phyloP scores from a whole-genome alignment of 2,329 filamentous ascomycete species.

The Setomelanomma holmii region DNA sequence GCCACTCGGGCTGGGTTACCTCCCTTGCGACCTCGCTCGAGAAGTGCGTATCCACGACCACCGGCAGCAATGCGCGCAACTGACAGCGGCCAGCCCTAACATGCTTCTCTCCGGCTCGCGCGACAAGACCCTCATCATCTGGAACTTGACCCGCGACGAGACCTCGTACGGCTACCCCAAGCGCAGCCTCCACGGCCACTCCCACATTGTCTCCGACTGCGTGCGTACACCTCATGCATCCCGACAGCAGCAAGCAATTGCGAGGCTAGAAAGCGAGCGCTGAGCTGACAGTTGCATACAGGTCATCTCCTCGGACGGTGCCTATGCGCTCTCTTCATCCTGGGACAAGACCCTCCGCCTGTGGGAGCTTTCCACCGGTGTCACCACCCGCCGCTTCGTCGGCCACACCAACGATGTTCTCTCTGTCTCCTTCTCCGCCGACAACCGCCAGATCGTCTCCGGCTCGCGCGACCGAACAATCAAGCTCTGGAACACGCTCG shows the following conservation, averaged over 20 bases:
- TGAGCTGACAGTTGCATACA: conserved; percentile 55
- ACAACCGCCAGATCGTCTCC: conserved; percentile 99
- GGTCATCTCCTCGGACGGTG: conserved; percentile 99
- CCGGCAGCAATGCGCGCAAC: conserved; percentile 25
- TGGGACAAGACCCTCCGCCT: conserved; percentile 99
- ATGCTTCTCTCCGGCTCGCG: conserved; percentile 98
- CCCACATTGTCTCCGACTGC: conserved; percentile 99
- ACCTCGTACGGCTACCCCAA: conserved; percentile 98
- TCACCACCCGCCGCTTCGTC: conserved; percentile 97
- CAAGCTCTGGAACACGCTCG: conserved; percentile 99
- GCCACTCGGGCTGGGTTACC: conserved; percentile 99
- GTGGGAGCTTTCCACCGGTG: conserved; percentile 97
- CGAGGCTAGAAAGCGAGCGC: conserved; percentile 28
- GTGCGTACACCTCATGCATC: conserved; percentile 66
- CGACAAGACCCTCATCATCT: conserved; percentile 99
- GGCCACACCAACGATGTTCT: conserved; percentile 99
- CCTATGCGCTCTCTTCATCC: conserved; percentile 97
- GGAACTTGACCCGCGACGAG: conserved; percentile 99
- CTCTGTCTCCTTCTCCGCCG: conserved; percentile 99
- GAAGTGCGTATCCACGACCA: conserved; percentile 68
- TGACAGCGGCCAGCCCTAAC: conserved; percentile 75
- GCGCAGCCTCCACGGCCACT: conserved; percentile 98
- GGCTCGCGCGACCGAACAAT: conserved; percentile 98
- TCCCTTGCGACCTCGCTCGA: conserved; percentile 97
- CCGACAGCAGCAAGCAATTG: conserved; percentile 27